phyloP scores from a whole-genome alignment of 106 monocot species.

The Hemerocallis citrina region DNA sequence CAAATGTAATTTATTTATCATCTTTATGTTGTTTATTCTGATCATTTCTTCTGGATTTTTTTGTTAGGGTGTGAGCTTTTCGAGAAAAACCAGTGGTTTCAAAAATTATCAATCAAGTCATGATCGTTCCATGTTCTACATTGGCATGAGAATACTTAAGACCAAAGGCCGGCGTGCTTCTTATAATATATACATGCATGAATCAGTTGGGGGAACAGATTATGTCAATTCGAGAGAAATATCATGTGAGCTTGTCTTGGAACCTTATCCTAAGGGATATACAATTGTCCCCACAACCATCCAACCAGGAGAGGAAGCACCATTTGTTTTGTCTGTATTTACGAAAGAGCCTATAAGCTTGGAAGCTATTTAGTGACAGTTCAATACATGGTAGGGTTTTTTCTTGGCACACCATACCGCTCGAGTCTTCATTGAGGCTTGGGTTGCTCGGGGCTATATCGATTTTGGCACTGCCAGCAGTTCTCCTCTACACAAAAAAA shows the following conservation, averaged over 20 bases:
- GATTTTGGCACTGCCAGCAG: constrained; percentile 1
- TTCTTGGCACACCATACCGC: constrained; percentile 3
- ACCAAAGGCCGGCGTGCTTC: constrained; percentile 88
- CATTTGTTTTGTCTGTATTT: constrained; percentile 95
- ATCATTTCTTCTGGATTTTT: background rate
- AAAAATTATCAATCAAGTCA: constrained; percentile 89
- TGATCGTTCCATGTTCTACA: constrained; percentile 89
- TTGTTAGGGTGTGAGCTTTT: constrained; percentile 83
- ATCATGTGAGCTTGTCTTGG: constrained; percentile 90
- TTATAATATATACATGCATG: constrained; percentile 97
- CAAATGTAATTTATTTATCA: background rate
- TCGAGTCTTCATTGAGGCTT: constrained; percentile 8
- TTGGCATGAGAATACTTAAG: constrained; percentile 96
- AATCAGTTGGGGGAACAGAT: constrained; percentile 95
- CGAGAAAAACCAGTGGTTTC: constrained; percentile 66
- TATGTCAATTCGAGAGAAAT: constrained; percentile 98
- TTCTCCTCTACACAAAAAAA: background rate
- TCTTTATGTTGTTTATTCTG: background rate
- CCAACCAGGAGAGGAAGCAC: constrained; percentile 98
- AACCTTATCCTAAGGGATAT: constrained; percentile 91
- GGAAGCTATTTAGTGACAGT: constrained; percentile 48
- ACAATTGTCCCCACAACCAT: constrained; percentile 96
- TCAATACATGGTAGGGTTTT: background rate
- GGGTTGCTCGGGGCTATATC: constrained; percentile 4
- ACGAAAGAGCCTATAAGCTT: constrained; percentile 76